Percentiles rank a stretch among this genome's conserved stretches.
These are phyloP conservation scores for Arthrobotrys musiformis DNA, from an alignment of 2,329 filamentous ascomycete genomes.

Conservation along the genomic window DNA sequence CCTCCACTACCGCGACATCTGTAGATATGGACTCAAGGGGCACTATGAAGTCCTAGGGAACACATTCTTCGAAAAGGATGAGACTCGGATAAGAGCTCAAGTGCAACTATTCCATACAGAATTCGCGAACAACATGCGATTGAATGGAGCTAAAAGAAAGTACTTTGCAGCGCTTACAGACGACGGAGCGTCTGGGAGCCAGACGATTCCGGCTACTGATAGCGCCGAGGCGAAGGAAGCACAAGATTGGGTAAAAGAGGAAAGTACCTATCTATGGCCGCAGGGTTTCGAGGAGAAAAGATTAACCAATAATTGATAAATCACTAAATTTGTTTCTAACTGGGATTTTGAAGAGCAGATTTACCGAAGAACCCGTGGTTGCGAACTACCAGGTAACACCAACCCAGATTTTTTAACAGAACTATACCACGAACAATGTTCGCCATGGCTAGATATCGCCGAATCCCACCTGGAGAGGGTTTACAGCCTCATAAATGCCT, in stretches of 20 bases:
- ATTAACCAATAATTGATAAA: slow-evolving; percentile 55
- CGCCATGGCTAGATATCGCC: slow-evolving; percentile 61
- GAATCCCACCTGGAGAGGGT: slow-evolving; percentile 57
- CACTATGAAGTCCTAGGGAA: slow-evolving; percentile 60
- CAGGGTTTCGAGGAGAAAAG: too few relatives aligned
- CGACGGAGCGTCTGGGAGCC: not conserved
- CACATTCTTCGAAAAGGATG: not conserved
- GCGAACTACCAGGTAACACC: slow-evolving; percentile 63
- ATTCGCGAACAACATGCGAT: slow-evolving; percentile 59
- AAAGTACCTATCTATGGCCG: too few relatives aligned
- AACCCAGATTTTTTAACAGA: slow-evolving; percentile 63
- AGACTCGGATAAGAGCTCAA: slow-evolving; percentile 59
- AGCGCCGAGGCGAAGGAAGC: slow-evolving; percentile 41
- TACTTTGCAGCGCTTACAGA: not conserved
- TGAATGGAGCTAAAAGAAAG: slow-evolving; percentile 60
- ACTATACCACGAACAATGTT: slow-evolving; percentile 63
- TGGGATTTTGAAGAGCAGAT: slow-evolving; percentile 57
- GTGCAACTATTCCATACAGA: slow-evolving; percentile 60
- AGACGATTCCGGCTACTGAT: not conserved
- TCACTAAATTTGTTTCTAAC: not conserved
- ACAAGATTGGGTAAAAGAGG: slow-evolving; percentile 24
- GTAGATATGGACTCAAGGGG: slow-evolving; percentile 60
- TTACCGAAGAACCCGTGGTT: slow-evolving; percentile 59
- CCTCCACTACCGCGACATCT: slow-evolving; percentile 59
- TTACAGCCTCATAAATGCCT: slow-evolving; percentile 37